Evolutionary conservation across 192 early-diverging fungal species (phyloP), one percentile per base, ranked within the genome.

Genomic region (Geranomyces michiganensis): DNA sequence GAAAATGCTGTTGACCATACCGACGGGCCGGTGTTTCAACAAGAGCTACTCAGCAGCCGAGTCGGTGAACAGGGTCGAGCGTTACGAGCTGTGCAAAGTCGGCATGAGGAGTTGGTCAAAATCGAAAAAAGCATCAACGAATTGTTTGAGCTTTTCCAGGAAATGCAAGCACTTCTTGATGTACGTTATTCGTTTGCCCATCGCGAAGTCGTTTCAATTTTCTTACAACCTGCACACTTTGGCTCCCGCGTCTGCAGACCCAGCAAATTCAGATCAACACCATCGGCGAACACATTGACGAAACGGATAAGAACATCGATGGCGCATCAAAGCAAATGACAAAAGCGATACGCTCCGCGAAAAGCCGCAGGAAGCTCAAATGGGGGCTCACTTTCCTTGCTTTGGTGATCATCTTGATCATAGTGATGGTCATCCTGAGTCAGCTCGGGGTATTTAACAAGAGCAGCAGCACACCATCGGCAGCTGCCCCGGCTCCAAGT

Each of bases 101-200:
- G 89, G 13, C 89, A 90, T 59, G 76, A 87, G 15, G 88, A 90
- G 68, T 76, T 90, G 29, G 69, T 67, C n/a, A 80, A 79, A 56
- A 80, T 90, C 7, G 89, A 86, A 29, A 74, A 74, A 45, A 84
- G 80, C 17, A 76, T 90, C 14, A 76, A 74, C 8, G 85, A 90
- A 73, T 63, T 90, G 36, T 82, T 83, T 32, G 71, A 71, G 19
- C 67, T 90, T 55, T 89, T 90, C 56, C 77, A 86, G 64, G 89
- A 90, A 21, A 90, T 90, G 89, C 84, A 90, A 65, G 66, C 47
- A 10, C 43, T 90, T n/a, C 69, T 90, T 22, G 87, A 88, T 43
- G 72, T 73, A 59, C n/a, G 72, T 58, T 33, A 29, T 19, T 60
- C 27, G 24, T 14, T 58, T 9, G 56, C 26, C 14, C 9, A 10